Base-by-base conservation (phyloP, 257 asterid species). In the Knoxia roxburghii region DNA sequence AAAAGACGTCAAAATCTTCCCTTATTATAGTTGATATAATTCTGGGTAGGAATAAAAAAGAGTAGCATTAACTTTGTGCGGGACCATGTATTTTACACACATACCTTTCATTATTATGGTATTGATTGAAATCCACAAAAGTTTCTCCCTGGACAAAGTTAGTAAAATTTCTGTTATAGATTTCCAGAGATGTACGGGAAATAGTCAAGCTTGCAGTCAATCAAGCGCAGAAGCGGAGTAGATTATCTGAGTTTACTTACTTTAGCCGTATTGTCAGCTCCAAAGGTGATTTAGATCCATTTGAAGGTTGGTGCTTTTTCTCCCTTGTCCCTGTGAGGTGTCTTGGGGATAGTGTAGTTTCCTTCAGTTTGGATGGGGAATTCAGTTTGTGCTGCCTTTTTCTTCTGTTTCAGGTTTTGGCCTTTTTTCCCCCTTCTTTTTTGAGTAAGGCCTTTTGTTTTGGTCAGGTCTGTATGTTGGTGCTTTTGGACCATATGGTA, bases 401-500 rank as follows among this genome's bases (percentile, higher is more conserved):
- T 29, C 64, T 59, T 40, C 56, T 39, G 61, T 8, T 30, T 57
- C 32, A 24, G 39, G 65, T 73, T 70, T 50, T 46, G 51, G 49
- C 56, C 71, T n/a, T n/a, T n/a, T n/a, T n/a, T n/a, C n/a, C n/a
- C n/a, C n/a, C n/a, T n/a, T n/a, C n/a, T n/a, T n/a, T n/a, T n/a
- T n/a, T n/a, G n/a, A n/a, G n/a, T n/a, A n/a, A n/a, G n/a, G n/a
- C n/a, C n/a, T 61, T 73, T 72, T 51, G 50, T 71, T 69, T 49
- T 70, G 30, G 9, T 73, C 79, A 93, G 98, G 97, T 65, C 78
- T 93, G 23, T 93, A 86, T 68, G 94, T 88, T 75, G 99, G 99
- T 80, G 95, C 97, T 51, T 93, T 93, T 79, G 99, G 96, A 69
- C 99, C 99, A 66, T 93, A 90, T 57, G 97, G 99, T 39, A 78